Evolutionary conservation across 805 yeast genomes (phyloP).

Genomic region (Sugiyamaella marilandica): DNA sequence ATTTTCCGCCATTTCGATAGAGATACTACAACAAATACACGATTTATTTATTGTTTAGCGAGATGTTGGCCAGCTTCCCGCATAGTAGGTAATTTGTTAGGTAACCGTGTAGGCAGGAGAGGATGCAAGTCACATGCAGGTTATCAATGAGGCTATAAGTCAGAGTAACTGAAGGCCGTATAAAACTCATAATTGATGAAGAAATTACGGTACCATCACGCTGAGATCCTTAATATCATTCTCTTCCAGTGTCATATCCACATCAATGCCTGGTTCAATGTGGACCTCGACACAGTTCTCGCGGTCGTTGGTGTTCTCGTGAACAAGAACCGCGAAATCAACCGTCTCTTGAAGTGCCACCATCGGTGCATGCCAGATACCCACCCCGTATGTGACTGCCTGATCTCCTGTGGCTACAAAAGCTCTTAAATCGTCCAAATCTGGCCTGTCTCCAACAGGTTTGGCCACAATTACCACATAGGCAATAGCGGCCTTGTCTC

Average conservation of each 20-base stretch:
- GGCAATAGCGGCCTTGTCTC: constrained; percentile 42
- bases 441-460: constrained; percentile 26
- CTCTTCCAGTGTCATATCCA: not conserved
- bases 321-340: constrained; percentile 85
- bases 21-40: no score
- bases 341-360: constrained; percentile 63
- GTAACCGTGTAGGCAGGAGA: no score
- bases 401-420: constrained; percentile 78
- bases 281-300: constrained; percentile 82
- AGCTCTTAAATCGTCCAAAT: constrained; percentile 47
- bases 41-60: no score
- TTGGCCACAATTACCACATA: constrained; percentile 80
- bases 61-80: no score
- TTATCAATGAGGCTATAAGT: not conserved
- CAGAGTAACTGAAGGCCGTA: not conserved
- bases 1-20: no score
- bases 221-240: not conserved
- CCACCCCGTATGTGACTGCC: constrained; percentile 81
- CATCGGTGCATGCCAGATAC: constrained; percentile 97
- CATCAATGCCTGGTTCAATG: constrained; percentile 32
- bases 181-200: not conserved
- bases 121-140: not conserved
- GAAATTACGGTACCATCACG: not conserved
- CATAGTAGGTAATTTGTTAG: no score
- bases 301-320: constrained; percentile 72